Evolutionary conservation across 352 stramenopile species (phyloP).

Genomic region (Phytopythium mirpurense): DNA sequence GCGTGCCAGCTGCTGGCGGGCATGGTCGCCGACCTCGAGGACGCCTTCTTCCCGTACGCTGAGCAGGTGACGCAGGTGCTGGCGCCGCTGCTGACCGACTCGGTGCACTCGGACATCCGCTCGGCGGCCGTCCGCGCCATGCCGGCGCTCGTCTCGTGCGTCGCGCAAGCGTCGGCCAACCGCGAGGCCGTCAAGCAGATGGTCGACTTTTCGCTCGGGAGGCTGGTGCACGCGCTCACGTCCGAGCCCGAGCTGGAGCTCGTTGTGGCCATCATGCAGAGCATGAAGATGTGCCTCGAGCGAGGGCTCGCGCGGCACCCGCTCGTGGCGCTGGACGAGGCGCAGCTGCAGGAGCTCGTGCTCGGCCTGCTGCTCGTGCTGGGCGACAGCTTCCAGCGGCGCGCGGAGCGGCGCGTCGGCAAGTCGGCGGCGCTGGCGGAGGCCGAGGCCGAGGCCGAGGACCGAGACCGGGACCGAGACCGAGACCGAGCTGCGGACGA

Average conservation of each 20-base stretch:
- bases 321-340: slow-evolving; percentile 56
- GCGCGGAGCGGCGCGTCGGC: slow-evolving; percentile 44
- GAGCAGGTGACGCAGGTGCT: slow-evolving; percentile 84
- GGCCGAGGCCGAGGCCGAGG: too few species aligned
- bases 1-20: slow-evolving; percentile 72
- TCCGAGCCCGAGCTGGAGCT: slow-evolving; percentile 83
- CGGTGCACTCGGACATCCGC: slow-evolving; percentile 81
- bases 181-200: slow-evolving; percentile 75
- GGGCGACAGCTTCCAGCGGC: slow-evolving; percentile 77
- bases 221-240: slow-evolving; percentile 68
- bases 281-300: slow-evolving; percentile 66
- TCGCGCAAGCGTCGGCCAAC: slow-evolving; percentile 44
- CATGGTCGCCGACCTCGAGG: slow-evolving; percentile 75
- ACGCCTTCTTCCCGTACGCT: slow-evolving; percentile 82
- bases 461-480: too few species aligned
- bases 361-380: slow-evolving; percentile 70
- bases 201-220: slow-evolving; percentile 77
- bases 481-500: too few species aligned
- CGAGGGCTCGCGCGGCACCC: slow-evolving; percentile 38
- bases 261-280: slow-evolving; percentile 84
- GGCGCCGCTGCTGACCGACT: slow-evolving; percentile 76
- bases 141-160: slow-evolving; percentile 70
- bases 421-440: slow-evolving; percentile 17
- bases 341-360: slow-evolving; percentile 67
- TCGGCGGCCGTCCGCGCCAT: slow-evolving; percentile 76